These are phyloP conservation scores for Aspergillus ibericus DNA, from an alignment of 2,329 filamentous ascomycete genomes.

Conservation along the genomic window DNA sequence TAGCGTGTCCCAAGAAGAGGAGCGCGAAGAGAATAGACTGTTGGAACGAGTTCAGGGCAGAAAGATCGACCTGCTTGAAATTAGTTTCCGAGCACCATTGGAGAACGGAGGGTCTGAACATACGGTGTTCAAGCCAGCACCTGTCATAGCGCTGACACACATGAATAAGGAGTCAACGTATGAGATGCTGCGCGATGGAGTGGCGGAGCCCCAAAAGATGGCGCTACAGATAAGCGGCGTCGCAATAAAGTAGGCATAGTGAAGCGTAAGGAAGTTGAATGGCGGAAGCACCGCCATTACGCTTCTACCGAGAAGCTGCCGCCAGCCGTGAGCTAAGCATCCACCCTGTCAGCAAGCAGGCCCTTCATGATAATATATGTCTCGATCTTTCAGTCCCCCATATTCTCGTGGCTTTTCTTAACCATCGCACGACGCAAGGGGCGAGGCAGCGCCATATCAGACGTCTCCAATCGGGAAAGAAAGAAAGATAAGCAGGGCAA, in stretches of 20 bases:
- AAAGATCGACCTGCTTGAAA: constrained; percentile 47
- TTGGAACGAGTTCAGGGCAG: constrained; percentile 65
- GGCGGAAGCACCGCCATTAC: constrained; percentile 33
- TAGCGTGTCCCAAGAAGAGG: constrained; percentile 65
- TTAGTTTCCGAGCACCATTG: constrained; percentile 1
- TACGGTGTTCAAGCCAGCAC: constrained; percentile 66
- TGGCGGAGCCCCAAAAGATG: constrained; percentile 60
- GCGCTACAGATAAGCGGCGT: constrained; percentile 57
- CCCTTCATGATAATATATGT: neutral
- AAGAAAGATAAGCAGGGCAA: neutral
- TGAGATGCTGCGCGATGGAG: constrained; percentile 52
- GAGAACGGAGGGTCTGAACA: constrained; percentile 28
- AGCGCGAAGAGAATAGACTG: constrained; percentile 65
- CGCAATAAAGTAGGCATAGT: constrained; percentile 66
- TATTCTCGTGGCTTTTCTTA: neutral
- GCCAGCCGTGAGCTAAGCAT: constrained; percentile 22
- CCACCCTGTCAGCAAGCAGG: constrained; percentile 4
- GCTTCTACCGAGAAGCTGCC: constrained; percentile 21
- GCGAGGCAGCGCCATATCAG: neutral
- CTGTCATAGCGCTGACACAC: constrained; percentile 65
- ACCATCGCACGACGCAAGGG: neutral
- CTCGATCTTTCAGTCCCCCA: neutral
- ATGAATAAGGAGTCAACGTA: constrained; percentile 69
- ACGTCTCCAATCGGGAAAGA: neutral
- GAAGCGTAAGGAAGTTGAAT: constrained; percentile 64